A percentile compares a stretch with the other conserved stretches of the same genome.
Conservation (phyloP, 2,329 filamentous ascomycete species). For the Fusarium devonianum region DNA sequence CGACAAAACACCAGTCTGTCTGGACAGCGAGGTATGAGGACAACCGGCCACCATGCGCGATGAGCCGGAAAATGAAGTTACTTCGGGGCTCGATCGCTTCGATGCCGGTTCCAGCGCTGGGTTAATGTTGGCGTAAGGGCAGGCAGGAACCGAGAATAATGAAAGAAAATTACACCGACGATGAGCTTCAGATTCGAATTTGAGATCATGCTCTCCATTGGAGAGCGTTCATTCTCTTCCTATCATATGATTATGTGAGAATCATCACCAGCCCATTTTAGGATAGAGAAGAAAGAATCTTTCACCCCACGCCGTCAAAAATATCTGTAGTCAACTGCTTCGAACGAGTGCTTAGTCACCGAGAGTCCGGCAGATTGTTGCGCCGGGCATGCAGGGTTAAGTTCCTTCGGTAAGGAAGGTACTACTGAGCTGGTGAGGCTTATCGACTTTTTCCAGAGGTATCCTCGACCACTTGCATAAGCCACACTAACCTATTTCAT, state of each 20-base stretch:
- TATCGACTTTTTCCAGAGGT: constrained; percentile 22
- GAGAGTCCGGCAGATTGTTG: constrained; percentile 33
- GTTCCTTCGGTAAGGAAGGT: too few species aligned
- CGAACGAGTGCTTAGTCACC: constrained; percentile 40
- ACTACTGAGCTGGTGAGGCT: too few species aligned
- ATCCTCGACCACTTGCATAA: constrained; percentile 29
- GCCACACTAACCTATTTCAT: constrained; percentile 21
- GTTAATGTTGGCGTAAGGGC: background rate
- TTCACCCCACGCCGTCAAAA: constrained; percentile 25
- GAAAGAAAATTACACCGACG: constrained; percentile 10
- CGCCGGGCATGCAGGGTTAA: too few species aligned
- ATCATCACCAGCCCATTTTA: constrained; percentile 67
- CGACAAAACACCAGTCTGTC: too few species aligned
- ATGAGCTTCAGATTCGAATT: constrained; percentile 66
- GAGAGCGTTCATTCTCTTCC: constrained; percentile 72
- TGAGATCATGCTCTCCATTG: constrained; percentile 67
- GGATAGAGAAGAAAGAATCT: constrained; percentile 42
- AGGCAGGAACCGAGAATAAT: constrained; percentile 4
- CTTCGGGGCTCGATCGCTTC: too few species aligned
- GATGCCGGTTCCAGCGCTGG: too few species aligned
- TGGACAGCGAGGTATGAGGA: too few species aligned
- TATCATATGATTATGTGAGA: constrained; percentile 65
- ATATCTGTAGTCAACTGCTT: constrained; percentile 28
- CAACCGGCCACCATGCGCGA: too few species aligned
- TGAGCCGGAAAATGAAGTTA: too few species aligned